Percentiles rank a stretch among this genome's conserved stretches.
Conservation (phyloP, 257 asterid genomes). For the Lantana camara region DNA sequence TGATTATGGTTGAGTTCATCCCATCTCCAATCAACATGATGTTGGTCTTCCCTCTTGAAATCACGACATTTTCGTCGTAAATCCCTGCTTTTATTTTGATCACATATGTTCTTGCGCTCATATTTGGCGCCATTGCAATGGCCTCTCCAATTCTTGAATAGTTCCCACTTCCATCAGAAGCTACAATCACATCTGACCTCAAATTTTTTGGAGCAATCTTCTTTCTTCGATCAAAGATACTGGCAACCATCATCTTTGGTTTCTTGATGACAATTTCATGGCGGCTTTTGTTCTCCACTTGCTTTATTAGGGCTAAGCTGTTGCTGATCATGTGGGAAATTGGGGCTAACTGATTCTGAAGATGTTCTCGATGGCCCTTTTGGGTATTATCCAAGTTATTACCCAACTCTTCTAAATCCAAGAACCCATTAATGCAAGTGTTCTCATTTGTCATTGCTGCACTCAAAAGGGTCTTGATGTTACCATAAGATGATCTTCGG, state of each 20-base stretch:
- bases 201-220: conserved; percentile 11
- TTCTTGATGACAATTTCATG: conserved; percentile 33
- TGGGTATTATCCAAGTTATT: neutral
- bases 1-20: conserved; percentile 58
- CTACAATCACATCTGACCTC: conserved; percentile 45
- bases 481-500: conserved; percentile 40
- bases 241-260: conserved; percentile 28
- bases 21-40: conserved; percentile 68
- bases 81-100: conserved; percentile 53
- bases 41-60: conserved; percentile 61
- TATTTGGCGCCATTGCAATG: conserved; percentile 47
- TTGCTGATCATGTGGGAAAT: conserved; percentile 64
- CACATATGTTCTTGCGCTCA: conserved; percentile 36
- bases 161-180: conserved; percentile 48
- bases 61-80: conserved; percentile 54
- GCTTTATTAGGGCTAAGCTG: conserved; percentile 54
- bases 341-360: conserved; percentile 51
- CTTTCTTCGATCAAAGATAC: conserved; percentile 27
- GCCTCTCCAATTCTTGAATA: conserved; percentile 45
- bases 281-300: conserved; percentile 32
- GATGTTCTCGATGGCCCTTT: conserved; percentile 28
- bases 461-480: conserved; percentile 58
- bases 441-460: conserved; percentile 72
- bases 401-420: conserved; percentile 46
- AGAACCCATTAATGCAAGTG: conserved; percentile 74